A percentile compares a stretch with the other conserved stretches of the same genome.
Conservation (phyloP, 108 stramenopile species). For the Cyclotella cryptica region DNA sequence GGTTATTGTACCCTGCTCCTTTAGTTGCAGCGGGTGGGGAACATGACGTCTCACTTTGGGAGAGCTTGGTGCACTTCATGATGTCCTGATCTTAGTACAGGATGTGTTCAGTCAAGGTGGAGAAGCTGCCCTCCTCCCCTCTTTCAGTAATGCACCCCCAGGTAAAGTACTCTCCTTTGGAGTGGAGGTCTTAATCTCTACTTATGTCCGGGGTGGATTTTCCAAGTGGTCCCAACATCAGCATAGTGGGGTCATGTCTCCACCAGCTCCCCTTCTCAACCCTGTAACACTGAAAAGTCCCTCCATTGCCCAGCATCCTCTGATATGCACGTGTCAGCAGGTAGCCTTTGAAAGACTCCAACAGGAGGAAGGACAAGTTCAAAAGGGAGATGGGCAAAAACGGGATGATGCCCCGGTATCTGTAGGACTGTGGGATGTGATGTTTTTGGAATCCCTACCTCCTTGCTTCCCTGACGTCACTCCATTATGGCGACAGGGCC, state of each 20-base stretch:
- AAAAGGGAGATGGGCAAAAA: constrained; percentile 13
- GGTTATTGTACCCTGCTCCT: neutral
- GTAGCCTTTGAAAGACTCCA: neutral
- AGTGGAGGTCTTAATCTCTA: neutral
- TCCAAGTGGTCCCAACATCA: too few species aligned
- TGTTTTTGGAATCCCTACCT: neutral
- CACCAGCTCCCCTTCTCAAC: neutral
- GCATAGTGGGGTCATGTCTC: too few species aligned
- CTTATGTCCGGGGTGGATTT: constrained; percentile 17
- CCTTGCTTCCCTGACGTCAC: too few species aligned
- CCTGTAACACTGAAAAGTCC: too few species aligned
- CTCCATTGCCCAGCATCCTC: too few species aligned
- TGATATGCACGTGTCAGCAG: neutral
- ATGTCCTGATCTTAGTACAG: constrained; percentile 7
- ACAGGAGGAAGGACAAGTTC: neutral
- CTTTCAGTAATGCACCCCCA: neutral
- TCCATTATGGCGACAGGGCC: too few species aligned
- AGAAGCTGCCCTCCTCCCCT: neutral
- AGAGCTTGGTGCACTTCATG: constrained; percentile 1
- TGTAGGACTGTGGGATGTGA: constrained; percentile 2
- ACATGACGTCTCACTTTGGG: neutral
- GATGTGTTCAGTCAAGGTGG: neutral
- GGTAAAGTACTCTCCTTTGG: constrained; percentile 5
- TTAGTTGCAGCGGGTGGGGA: neutral
- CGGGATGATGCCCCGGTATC: constrained; percentile 2